phyloP scores from a whole-genome alignment of 345 rosid species.

The Cochlearia excelsa region DNA sequence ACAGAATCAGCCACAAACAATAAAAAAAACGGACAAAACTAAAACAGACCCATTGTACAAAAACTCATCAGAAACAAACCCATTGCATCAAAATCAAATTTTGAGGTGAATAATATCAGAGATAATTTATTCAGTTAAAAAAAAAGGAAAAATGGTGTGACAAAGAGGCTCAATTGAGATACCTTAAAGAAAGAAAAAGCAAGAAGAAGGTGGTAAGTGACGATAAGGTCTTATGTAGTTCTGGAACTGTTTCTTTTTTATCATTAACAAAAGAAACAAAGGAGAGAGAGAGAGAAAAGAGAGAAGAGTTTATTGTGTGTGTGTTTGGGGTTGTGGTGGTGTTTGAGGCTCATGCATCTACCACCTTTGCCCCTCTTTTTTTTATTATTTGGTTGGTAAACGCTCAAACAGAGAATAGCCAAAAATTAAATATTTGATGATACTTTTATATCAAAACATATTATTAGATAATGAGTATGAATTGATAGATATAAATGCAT shows the following conservation, averaged over 20 bases:
- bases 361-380: conserved; percentile 50
- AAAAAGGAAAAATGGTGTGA: conserved; percentile 22
- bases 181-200: conserved; percentile 21
- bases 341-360: conserved; percentile 68
- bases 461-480: too few species aligned
- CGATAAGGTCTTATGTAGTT: conserved; percentile 20
- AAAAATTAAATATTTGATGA: conserved; percentile 11
- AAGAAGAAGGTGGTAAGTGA: conserved; percentile 37
- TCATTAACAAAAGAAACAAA: neutral
- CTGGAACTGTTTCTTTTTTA: neutral
- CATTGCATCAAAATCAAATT: conserved; percentile 36
- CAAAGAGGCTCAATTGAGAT: conserved; percentile 20
- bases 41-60: conserved; percentile 21
- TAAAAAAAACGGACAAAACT: conserved; percentile 3
- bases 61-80: conserved; percentile 30
- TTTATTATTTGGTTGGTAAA: conserved; percentile 36
- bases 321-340: conserved; percentile 27
- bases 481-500: too few species aligned
- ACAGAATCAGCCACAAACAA: conserved; percentile 3
- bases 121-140: neutral
- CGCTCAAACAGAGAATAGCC: conserved; percentile 19
- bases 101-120: conserved; percentile 30
- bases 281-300: neutral
- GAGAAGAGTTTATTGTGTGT: conserved; percentile 12
- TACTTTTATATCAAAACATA: too few species aligned